phyloP scores from a whole-genome alignment of 2,329 filamentous ascomycete genomes.

The Fusarium palustre region DNA sequence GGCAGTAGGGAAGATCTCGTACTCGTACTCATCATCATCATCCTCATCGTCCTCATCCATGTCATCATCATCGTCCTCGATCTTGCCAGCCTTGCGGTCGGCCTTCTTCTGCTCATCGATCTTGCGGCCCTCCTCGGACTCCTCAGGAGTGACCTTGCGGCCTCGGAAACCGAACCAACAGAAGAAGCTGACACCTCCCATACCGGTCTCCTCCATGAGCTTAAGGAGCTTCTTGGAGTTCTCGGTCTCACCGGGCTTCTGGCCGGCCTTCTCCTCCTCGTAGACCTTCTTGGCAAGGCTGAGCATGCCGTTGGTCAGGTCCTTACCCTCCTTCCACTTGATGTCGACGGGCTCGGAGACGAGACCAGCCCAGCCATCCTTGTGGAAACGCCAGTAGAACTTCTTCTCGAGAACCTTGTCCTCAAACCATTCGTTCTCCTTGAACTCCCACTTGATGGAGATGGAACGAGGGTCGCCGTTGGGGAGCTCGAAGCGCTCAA shows the following conservation, averaged over 20 bases:
- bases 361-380: slow-evolving; percentile 77
- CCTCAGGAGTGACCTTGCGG: slow-evolving; percentile 76
- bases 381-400: slow-evolving; percentile 83
- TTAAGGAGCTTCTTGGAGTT: slow-evolving; percentile 64
- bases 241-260: slow-evolving; percentile 56
- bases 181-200: slow-evolving; percentile 83
- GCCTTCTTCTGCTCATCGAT: slow-evolving; percentile 69
- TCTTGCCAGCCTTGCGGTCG: slow-evolving; percentile 62
- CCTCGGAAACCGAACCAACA: slow-evolving; percentile 87
- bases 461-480: slow-evolving; percentile 84
- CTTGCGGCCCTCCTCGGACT: slow-evolving; percentile 72
- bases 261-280: slow-evolving; percentile 65
- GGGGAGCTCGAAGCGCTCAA: slow-evolving; percentile 84
- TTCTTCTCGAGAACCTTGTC: slow-evolving; percentile 86
- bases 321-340: slow-evolving; percentile 83
- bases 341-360: slow-evolving; percentile 92
- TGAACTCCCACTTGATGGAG: slow-evolving; percentile 81
- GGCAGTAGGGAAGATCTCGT: slow-evolving; percentile 89
- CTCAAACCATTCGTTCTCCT: slow-evolving; percentile 84
- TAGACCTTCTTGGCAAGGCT: slow-evolving; percentile 77
- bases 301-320: slow-evolving; percentile 84
- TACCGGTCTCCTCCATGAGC: slow-evolving; percentile 69
- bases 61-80: slow-evolving; percentile 53
- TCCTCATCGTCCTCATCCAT: slow-evolving; percentile 66
- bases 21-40: slow-evolving; percentile 73